Base-by-base conservation (phyloP, 1,284 basidiomycete species). In the Fomitopsis pinicola region DNA sequence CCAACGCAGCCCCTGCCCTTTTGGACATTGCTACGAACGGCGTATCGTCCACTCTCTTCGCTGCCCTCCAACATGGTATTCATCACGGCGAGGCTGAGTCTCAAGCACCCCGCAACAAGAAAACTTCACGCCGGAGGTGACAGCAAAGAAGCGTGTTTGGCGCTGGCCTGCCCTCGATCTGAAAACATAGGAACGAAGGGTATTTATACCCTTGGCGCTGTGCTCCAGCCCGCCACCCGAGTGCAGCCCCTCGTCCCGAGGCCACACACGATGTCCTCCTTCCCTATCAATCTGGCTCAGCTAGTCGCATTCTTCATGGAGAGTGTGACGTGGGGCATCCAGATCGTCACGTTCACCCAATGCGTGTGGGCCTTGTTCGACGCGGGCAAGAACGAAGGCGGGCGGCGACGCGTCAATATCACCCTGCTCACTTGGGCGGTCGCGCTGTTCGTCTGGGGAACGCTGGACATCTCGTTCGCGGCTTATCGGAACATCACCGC, bases 401-500 rank as follows among this genome's bases (percentile, higher is more conserved):
- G 57, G 4, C 45, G 19, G 38, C 33, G 36, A 15, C 28, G n/a
- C 19, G 48, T 59, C 28, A 59, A 59, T 22, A 10, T 33, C 1
- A 45, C 38, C 2, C 36, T 45, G 48, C 45, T 59, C 28, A 26
- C 26, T n/a, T 46, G 33, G 19, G 57, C 57, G 8, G 19, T 59
- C n/a, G 48, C 40, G 12, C 48, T 59, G 26, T 59, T 59, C 46
- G 48, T 57, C 17, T 57, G 63, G 54, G 69, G 63, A 14, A 69
- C 69, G 14, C 63, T 71, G 45, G 63, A 68, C 35, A 60, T 69
- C 15, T 58, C 64, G 14, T 62, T 69, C 45, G 65, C 61, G 5
- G 61, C 71, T 12, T 60, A 63, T 35, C 69, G 67, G 42, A 67
- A 66, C 55, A 46, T 72, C 36, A 59, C 64, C 17, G 66, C 70